phyloP scores from a whole-genome alignment of 805 yeast genomes.

The Vanderwaltozyma verrucispora region DNA sequence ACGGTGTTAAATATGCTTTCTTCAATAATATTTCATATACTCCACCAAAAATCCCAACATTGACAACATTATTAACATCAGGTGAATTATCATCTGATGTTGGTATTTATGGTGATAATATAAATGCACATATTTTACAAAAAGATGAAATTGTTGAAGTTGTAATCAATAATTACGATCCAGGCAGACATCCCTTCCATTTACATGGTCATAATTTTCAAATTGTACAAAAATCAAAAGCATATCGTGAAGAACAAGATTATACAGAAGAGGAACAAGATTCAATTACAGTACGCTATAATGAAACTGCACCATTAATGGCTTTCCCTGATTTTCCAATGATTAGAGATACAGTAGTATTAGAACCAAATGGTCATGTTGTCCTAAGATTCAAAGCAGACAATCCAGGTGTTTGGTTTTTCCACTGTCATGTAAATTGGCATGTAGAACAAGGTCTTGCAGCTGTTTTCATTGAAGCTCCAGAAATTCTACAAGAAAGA shows the following conservation, averaged over 20 bases:
- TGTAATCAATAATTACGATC: constrained; percentile 69
- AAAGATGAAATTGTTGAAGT: constrained; percentile 60
- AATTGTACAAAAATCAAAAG: constrained; percentile 42
- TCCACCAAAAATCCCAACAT: constrained; percentile 61
- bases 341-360: constrained; percentile 73
- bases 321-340: constrained; percentile 58
- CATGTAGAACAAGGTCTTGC: constrained; percentile 94
- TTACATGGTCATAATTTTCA: constrained; percentile 68
- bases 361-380: constrained; percentile 75
- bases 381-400: constrained; percentile 82
- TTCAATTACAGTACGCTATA: constrained; percentile 40
- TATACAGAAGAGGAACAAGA: constrained; percentile 17
- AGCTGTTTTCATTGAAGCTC: constrained; percentile 72
- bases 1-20: constrained; percentile 69
- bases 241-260: constrained; percentile 37
- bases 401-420: constrained; percentile 97
- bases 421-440: constrained; percentile 99
- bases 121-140: constrained; percentile 51
- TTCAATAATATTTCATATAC: constrained; percentile 58
- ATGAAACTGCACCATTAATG: constrained; percentile 33
- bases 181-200: constrained; percentile 73
- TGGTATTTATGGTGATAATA: constrained; percentile 63
- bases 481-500: constrained; percentile 47
- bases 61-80: constrained; percentile 50
- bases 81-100: constrained; percentile 47